Base-by-base conservation (phyloP, 2,329 filamentous ascomycete species). In the Byssochlamys sp. region DNA sequence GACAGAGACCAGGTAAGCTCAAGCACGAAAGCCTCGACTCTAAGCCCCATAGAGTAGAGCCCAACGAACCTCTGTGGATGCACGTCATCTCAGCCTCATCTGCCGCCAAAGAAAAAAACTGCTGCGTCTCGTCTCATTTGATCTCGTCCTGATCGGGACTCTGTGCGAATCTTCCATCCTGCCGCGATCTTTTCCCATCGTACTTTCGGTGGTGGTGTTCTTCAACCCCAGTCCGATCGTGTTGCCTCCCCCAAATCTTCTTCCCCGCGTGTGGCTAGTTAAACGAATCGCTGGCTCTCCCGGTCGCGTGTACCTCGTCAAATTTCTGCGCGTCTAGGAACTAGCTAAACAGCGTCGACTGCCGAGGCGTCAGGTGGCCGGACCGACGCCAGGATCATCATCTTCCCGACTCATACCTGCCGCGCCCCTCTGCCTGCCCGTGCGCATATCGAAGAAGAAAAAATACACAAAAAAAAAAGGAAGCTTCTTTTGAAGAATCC, bases 331-430 rank as follows among this genome's bases (percentile, higher is more conserved):
- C 49, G 49, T 24, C 49, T 51, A 51, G 12, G 29, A 31, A 31
- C 29, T 31, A 31, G 29, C 49, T 45, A 51, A 51, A 26, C 49
- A 28, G 9, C 49, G 14, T 19, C 49, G 24, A 9, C 49, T 64
- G 61, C 65, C 64, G 63, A 69, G 67, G 66, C 67, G 60, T 68
- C 66, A 68, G 65, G 66, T 69, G 67, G 67, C 62, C 66, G 63
- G 61, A 61, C 60, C 64, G 61, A 61, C 58, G 60, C 59, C 54
- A 19, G 27, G 25, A 62, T 58, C 54, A 59, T 61, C 57, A 57
- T 61, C 61, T 59, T 57, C 56, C 62, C 57, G 53, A 50, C 61
- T 59, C 59, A 48, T 59, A 56, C 55, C 52, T 61, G 56, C 54
- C 54, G 57, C 59, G 57, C 56, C 61, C 58, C 49, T 60, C 57